Conservation (phyloP, 2,329 filamentous ascomycete species). For the Paramyrothecium roridum region DNA sequence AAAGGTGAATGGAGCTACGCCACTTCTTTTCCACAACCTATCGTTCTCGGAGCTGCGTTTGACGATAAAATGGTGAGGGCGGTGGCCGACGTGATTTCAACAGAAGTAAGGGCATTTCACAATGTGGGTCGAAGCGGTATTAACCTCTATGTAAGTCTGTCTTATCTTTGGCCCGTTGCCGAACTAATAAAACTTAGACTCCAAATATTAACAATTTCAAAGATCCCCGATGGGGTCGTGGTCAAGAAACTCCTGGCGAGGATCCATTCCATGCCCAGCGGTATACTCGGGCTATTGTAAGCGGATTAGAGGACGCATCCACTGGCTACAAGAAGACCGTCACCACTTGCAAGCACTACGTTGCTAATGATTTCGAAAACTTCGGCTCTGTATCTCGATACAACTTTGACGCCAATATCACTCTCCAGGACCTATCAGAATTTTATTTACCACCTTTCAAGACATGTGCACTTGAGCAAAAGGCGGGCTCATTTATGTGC, state of each 20-base stretch:
- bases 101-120: slow-evolving; percentile 62
- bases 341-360: slow-evolving; percentile 57
- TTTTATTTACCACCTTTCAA: slow-evolving; percentile 67
- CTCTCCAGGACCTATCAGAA: slow-evolving; percentile 59
- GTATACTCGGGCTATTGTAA: slow-evolving; percentile 39
- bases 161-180: not conserved
- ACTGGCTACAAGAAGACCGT: slow-evolving; percentile 43
- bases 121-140: slow-evolving; percentile 53
- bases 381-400: slow-evolving; percentile 33
- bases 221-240: slow-evolving; percentile 60
- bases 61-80: slow-evolving; percentile 41
- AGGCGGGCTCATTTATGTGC: slow-evolving; percentile 45
- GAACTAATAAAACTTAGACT: no score
- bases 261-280: slow-evolving; percentile 45
- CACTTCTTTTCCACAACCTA: slow-evolving; percentile 63
- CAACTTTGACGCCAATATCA: slow-evolving; percentile 54
- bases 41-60: slow-evolving; percentile 35
- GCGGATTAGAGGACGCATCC: not conserved
- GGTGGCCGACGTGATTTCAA: slow-evolving; percentile 40
- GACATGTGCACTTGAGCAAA: slow-evolving; percentile 50
- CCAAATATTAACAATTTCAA: slow-evolving; percentile 65
- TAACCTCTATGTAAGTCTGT: slow-evolving; percentile 50
- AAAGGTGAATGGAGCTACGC: slow-evolving; percentile 46
- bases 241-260: slow-evolving; percentile 57
- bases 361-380: slow-evolving; percentile 52